These are phyloP conservation scores for Yarrowia sp. DNA, from an alignment of 805 yeast genomes.

Conservation along the genomic window DNA sequence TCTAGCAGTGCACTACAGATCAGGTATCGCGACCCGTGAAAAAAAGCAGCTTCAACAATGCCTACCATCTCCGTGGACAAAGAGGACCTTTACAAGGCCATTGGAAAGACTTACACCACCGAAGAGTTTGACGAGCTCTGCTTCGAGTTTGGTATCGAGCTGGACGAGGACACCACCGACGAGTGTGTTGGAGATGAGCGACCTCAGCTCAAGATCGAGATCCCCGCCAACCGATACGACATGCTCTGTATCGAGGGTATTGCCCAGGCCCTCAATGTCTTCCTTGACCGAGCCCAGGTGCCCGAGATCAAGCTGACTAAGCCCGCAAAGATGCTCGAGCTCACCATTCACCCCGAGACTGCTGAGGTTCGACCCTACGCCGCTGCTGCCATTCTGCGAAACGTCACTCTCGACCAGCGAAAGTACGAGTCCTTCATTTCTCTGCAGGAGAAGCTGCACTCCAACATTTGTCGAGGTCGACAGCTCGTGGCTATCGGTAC, in stretches of 20 bases:
- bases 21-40: background rate
- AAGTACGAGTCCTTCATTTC: constrained; percentile 92
- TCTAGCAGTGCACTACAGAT: background rate
- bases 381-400: constrained; percentile 89
- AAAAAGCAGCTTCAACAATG: constrained; percentile 47
- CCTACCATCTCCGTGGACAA: constrained; percentile 97
- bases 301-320: constrained; percentile 68
- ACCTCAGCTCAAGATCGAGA: constrained; percentile 95
- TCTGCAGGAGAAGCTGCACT: constrained; percentile 91
- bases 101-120: constrained; percentile 63
- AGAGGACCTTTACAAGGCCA: constrained; percentile 78
- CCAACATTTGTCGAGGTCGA: constrained; percentile 95
- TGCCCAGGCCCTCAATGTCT: constrained; percentile 90
- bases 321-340: constrained; percentile 56
- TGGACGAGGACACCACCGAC: constrained; percentile 94
- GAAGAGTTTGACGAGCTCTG: constrained; percentile 95
- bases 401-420: constrained; percentile 75
- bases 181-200: constrained; percentile 86
- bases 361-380: constrained; percentile 83
- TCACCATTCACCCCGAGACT: constrained; percentile 76
- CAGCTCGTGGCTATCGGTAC: constrained; percentile 98
- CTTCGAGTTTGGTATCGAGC: constrained; percentile 95
- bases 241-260: constrained; percentile 98
- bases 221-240: constrained; percentile 97
- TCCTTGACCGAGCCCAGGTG: constrained; percentile 62